Conservation (phyloP, 2,329 filamentous ascomycete species). For the Aspergillus ruber region DNA sequence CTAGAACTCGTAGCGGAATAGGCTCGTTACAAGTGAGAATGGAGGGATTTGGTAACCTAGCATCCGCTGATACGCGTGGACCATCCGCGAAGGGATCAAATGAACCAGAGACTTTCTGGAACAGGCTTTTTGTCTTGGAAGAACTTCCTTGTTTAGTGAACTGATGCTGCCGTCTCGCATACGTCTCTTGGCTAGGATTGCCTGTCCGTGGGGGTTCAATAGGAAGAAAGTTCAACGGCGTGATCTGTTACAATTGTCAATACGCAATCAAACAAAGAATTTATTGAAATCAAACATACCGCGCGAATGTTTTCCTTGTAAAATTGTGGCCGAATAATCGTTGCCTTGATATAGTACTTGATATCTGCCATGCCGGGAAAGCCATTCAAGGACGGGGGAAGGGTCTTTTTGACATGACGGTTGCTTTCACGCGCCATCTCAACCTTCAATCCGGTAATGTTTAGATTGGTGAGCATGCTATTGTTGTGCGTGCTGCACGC, state of each 20-base stretch:
- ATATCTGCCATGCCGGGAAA: constrained; percentile 85
- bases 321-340: constrained; percentile 77
- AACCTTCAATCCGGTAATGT: constrained; percentile 39
- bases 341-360: constrained; percentile 92
- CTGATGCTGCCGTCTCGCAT: constrained; percentile 66
- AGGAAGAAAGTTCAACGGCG: constrained; percentile 77
- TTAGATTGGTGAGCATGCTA: constrained; percentile 41
- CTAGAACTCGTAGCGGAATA: constrained; percentile 70
- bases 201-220: constrained; percentile 78
- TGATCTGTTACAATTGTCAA: constrained; percentile 23
- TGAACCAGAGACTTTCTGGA: constrained; percentile 40
- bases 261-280: background rate
- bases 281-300: constrained; percentile 20
- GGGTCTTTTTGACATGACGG: constrained; percentile 71
- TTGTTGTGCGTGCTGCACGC: constrained; percentile 41
- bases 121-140: constrained; percentile 54
- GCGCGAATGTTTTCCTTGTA: constrained; percentile 82
- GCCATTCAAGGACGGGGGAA: constrained; percentile 83
- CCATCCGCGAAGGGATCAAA: constrained; percentile 29
- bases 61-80: constrained; percentile 67
- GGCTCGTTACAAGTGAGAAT: constrained; percentile 86
- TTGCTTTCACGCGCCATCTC: constrained; percentile 40
- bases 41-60: constrained; percentile 76
- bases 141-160: constrained; percentile 40
- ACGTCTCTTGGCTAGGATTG: constrained; percentile 67